Percentiles rank a stretch among this genome's conserved stretches.
phyloP scores from a whole-genome alignment of 2,329 filamentous ascomycete genomes.

The Ascochyta koolunga region DNA sequence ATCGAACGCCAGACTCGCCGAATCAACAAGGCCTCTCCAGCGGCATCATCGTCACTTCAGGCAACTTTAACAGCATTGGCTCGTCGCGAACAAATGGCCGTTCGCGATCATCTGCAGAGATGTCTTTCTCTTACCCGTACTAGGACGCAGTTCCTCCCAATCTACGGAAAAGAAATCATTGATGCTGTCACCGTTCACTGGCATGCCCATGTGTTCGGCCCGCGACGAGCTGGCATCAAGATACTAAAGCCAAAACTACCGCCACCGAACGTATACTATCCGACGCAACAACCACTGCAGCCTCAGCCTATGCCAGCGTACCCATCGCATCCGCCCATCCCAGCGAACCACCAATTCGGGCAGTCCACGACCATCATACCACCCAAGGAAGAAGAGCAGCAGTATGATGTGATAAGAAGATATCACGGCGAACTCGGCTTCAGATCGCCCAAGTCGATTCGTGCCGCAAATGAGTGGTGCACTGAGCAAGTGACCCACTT shows the following conservation, averaged over 20 bases:
- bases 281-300: constrained; percentile 12
- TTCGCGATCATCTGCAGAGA: constrained; percentile 75
- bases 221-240: constrained; percentile 49
- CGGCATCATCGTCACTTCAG: constrained; percentile 66
- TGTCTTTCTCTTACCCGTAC: constrained; percentile 81
- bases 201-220: constrained; percentile 42
- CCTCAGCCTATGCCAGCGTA: constrained; percentile 4
- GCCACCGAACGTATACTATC: constrained; percentile 11
- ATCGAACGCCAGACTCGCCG: constrained; percentile 71
- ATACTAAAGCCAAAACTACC: constrained; percentile 20
- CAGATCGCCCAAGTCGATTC: constrained; percentile 33
- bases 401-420: constrained; percentile 52
- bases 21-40: constrained; percentile 57
- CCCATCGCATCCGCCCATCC: constrained; percentile 8
- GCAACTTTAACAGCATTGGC: constrained; percentile 72
- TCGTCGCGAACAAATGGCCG: constrained; percentile 72
- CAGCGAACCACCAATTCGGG: constrained; percentile 24
- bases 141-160: constrained; percentile 77
- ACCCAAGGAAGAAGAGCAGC: constrained; percentile 18
- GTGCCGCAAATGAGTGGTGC: constrained; percentile 66
- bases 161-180: constrained; percentile 83
- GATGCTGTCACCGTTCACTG: constrained; percentile 70
- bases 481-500: constrained; percentile 71
- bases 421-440: constrained; percentile 40
- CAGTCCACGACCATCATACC: constrained; percentile 31